Base-by-base conservation (phyloP, 768 basidiomycete genomes). In the Trametes punicea region DNA sequence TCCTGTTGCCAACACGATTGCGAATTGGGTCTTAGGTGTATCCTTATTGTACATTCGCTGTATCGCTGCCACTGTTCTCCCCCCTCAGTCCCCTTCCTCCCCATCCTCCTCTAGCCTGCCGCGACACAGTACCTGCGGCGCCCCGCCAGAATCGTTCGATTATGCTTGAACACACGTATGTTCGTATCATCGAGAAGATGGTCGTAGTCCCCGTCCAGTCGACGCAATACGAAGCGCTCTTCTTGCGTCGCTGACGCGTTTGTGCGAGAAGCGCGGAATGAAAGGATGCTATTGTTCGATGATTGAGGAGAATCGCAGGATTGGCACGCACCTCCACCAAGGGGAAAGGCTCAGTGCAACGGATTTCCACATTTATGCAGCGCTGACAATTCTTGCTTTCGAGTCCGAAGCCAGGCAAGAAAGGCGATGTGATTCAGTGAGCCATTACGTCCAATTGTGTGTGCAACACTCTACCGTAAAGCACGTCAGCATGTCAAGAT, bases 11-110 rank as follows among this genome's bases (percentile, higher is more conserved):
- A 31, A 45, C 51, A 60, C 36, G 36, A 51, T 15, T 49, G 25
- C 39, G 39, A 46, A 36, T 58, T 49, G 57, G 40, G 51, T 53
- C 15, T 36, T 53, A 21, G 46, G 16, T 58, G 51, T 58, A 53
- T 58, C 33, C 18, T 40, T 58, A 58, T 33, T 58, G 57, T 58
- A 58, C 41, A 38, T 20, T 31, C 40, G 30, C 51, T 58, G 46
- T 58, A 53, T 58, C 51, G 40, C 49, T 46, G 25, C 13, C 41
- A 42, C 10, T 20, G 2, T 23, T 13, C 25, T 11, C 41, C 21
- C 21, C 7, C 26, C 10, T 16, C 20, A 16, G 3, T 26, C 10
- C 20, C 21, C 41, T 16, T n/a, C 39, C 4, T 23, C 40, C 21
- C 21, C 23, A 18, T 21, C n/a, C 40, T 21, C 20, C 3, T 23